A percentile compares a stretch with the other conserved stretches of the same genome.
Conservation (phyloP, 768 basidiomycete species). For the Hysterangium stoloniferum region DNA sequence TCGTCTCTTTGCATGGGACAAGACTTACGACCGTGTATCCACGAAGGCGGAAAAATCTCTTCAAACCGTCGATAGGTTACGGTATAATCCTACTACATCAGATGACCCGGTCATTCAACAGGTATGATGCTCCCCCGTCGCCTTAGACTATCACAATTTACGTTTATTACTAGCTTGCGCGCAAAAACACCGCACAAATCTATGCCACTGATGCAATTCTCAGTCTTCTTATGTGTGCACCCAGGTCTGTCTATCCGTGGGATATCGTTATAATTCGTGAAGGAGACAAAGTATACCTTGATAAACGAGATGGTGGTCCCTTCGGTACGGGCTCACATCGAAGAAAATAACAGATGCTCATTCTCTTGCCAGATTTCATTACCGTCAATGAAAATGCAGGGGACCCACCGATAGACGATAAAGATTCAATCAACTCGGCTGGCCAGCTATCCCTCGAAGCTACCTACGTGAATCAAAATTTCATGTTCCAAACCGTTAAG, state of each 20-base stretch:
- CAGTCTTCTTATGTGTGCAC: slow-evolving; percentile 91
- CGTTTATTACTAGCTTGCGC: slow-evolving; percentile 49
- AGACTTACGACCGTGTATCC: slow-evolving; percentile 89
- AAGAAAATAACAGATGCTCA: not conserved
- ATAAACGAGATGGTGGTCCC: slow-evolving; percentile 95
- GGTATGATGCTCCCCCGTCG: slow-evolving; percentile 32
- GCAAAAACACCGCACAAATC: slow-evolving; percentile 73
- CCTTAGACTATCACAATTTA: slow-evolving; percentile 11
- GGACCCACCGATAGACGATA: slow-evolving; percentile 87
- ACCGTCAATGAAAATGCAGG: slow-evolving; percentile 98
- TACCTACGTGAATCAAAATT: slow-evolving; percentile 98
- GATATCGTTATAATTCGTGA: slow-evolving; percentile 94
- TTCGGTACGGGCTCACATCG: slow-evolving; percentile 41
- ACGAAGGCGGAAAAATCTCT: slow-evolving; percentile 89
- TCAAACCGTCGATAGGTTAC: slow-evolving; percentile 88
- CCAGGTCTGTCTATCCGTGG: slow-evolving; percentile 96
- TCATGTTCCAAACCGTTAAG: slow-evolving; percentile 89
- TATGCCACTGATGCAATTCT: slow-evolving; percentile 96
- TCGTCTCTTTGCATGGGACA: slow-evolving; percentile 87
- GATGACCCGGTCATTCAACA: slow-evolving; percentile 96
- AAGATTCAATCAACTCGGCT: slow-evolving; percentile 85
- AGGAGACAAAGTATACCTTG: slow-evolving; percentile 89
- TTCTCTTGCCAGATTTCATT: slow-evolving; percentile 51
- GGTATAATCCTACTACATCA: slow-evolving; percentile 96
- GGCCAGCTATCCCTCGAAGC: slow-evolving; percentile 93